phyloP scores from a whole-genome alignment of 2,329 filamentous ascomycete genomes.

The Madurella fahalii region DNA sequence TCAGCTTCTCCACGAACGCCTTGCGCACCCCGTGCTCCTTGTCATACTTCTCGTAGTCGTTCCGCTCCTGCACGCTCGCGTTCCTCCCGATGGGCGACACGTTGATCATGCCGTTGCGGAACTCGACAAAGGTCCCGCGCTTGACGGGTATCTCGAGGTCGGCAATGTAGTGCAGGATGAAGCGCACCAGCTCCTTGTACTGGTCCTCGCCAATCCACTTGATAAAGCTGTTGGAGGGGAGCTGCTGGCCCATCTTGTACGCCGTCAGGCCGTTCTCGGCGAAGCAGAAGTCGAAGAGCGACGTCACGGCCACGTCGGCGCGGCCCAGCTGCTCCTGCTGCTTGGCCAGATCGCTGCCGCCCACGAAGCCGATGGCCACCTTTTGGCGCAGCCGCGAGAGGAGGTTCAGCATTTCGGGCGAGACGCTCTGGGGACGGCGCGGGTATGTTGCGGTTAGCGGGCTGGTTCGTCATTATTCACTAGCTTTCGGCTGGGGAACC shows the following conservation, averaged over 20 bases:
- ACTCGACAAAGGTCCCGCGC: slow-evolving; percentile 81
- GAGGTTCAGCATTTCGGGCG: slow-evolving; percentile 76
- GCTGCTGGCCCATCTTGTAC: slow-evolving; percentile 72
- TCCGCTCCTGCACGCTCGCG: slow-evolving; percentile 72
- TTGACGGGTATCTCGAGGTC: slow-evolving; percentile 81
- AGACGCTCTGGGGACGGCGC: slow-evolving; percentile 50
- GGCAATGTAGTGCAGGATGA: slow-evolving; percentile 76
- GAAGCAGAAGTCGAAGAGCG: slow-evolving; percentile 97
- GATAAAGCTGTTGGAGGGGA: slow-evolving; percentile 84
- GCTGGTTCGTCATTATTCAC: too few species aligned
- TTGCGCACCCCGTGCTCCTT: slow-evolving; percentile 69
- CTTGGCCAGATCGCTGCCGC: slow-evolving; percentile 86
- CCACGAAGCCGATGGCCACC: slow-evolving; percentile 86
- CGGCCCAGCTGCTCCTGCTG: slow-evolving; percentile 93
- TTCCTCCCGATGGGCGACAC: slow-evolving; percentile 82
- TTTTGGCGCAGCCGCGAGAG: slow-evolving; percentile 80
- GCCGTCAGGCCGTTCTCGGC: slow-evolving; percentile 94
- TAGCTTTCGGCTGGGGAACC: not conserved
- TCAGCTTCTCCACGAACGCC: slow-evolving; percentile 71
- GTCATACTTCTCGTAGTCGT: slow-evolving; percentile 80
- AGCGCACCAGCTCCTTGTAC: slow-evolving; percentile 75
- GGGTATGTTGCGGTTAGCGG: too few species aligned
- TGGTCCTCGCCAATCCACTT: slow-evolving; percentile 78
- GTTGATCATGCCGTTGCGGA: slow-evolving; percentile 90
- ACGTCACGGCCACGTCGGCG: slow-evolving; percentile 62